Conservation (phyloP, 2,329 filamentous ascomycete species). For the Tricladium varicosporioides region DNA sequence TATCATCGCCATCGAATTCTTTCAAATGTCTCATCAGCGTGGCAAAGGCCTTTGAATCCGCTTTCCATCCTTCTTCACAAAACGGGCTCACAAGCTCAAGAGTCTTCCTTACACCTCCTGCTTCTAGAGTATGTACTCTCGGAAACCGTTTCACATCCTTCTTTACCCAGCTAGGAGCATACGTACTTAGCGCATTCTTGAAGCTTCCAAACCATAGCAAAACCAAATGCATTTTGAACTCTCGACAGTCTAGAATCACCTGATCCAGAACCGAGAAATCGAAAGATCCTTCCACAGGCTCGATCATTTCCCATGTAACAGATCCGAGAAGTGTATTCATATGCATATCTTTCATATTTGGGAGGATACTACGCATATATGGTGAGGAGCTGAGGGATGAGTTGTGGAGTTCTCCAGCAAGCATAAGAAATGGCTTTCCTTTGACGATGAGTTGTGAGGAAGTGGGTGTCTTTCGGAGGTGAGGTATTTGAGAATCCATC, state of each 20-base stretch:
- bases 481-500: too few species aligned
- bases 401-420: constrained; percentile 38
- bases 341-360: constrained; percentile 33
- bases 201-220: constrained; percentile 41
- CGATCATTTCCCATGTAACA: constrained; percentile 39
- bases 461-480: too few species aligned
- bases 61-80: constrained; percentile 29
- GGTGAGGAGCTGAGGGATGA: constrained; percentile 36
- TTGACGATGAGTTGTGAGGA: constrained; percentile 35
- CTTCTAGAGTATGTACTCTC: constrained; percentile 33
- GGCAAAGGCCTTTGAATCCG: constrained; percentile 35
- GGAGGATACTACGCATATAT: constrained; percentile 34
- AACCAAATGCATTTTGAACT: constrained; percentile 36
- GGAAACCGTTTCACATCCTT: constrained; percentile 37
- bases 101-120: constrained; percentile 34
- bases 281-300: constrained; percentile 37
- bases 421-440: constrained; percentile 38
- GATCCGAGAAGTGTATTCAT: constrained; percentile 40
- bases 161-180: constrained; percentile 38
- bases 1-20: constrained; percentile 14
- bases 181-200: constrained; percentile 40
- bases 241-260: constrained; percentile 33
- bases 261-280: constrained; percentile 37
- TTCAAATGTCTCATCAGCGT: constrained; percentile 30
- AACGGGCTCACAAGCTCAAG: constrained; percentile 37